A percentile compares a stretch with the other conserved stretches of the same genome.
Conservation (phyloP, 805 yeast genomes). For the Deakozyma indianensis region DNA sequence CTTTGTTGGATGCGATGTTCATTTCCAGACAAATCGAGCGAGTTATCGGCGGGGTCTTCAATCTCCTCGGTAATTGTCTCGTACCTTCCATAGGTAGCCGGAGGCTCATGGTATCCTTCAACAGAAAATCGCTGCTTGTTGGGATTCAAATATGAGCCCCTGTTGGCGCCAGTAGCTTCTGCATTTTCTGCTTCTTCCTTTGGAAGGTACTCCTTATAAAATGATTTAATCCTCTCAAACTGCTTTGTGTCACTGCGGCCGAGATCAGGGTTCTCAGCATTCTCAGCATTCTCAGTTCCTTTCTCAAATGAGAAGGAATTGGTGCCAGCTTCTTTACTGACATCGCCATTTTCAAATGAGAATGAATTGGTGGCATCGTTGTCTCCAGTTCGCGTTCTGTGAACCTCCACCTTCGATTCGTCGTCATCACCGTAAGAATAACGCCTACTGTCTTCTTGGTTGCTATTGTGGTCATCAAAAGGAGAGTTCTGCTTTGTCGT, state of each 20-base stretch:
- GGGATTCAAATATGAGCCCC: constrained; percentile 1
- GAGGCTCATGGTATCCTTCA: background rate
- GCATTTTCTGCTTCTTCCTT: constrained; percentile 2
- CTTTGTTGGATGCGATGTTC: background rate
- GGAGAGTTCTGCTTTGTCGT: background rate
- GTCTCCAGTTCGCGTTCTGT: background rate
- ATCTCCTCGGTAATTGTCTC: background rate
- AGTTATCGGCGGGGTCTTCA: background rate
- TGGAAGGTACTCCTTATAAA: constrained; percentile 16
- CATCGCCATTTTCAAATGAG: constrained; percentile 1
- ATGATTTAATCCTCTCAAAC: constrained; percentile 15
- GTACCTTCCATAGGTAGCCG: background rate
- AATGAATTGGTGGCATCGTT: constrained; percentile 3
- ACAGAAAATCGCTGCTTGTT: constrained; percentile 1
- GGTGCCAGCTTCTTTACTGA: constrained; percentile 1
- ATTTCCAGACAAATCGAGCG: background rate
- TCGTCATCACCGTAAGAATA: constrained; percentile 2
- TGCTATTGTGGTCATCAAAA: background rate
- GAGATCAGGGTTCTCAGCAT: background rate
- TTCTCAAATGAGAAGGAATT: constrained; percentile 3
- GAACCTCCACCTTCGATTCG: constrained; percentile 4
- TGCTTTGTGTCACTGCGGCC: constrained; percentile 12
- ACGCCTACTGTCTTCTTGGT: background rate
- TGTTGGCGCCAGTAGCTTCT: background rate
- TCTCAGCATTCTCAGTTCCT: background rate